These are phyloP conservation scores for Petrea volubilis DNA, from an alignment of 257 asterid species.

Conservation along the genomic window DNA sequence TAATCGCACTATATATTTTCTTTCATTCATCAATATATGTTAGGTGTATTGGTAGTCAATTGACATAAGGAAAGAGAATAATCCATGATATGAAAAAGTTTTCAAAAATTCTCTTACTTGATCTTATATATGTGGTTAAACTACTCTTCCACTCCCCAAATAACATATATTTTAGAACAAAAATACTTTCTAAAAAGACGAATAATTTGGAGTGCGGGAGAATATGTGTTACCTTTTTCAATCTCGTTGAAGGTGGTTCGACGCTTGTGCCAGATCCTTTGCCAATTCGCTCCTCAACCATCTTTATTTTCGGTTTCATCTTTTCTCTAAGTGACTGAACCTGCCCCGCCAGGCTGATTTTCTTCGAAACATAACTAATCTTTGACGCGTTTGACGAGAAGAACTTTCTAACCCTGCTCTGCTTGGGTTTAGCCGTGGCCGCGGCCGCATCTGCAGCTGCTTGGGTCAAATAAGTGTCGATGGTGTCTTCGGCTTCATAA, in stretches of 20 bases:
- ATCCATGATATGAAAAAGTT: too few species aligned
- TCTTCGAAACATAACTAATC: neutral
- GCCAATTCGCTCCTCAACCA: neutral
- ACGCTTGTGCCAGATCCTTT: neutral
- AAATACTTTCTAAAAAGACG: too few species aligned
- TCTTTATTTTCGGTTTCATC: conserved; percentile 2
- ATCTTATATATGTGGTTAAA: too few species aligned
- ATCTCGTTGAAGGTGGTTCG: too few species aligned
- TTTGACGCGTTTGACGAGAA: neutral
- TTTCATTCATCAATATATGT: too few species aligned
- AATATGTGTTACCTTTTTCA: neutral
- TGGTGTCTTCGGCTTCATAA: conserved; percentile 28
- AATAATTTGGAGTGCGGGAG: too few species aligned
- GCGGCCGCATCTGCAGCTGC: neutral
- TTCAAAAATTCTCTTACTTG: too few species aligned
- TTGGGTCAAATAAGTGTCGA: conserved; percentile 25
- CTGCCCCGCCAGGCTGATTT: conserved; percentile 5
- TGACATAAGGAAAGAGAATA: too few species aligned
- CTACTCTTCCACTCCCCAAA: too few species aligned
- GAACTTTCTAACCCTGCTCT: neutral
- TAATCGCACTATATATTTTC: too few species aligned
- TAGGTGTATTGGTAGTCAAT: too few species aligned
- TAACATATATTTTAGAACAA: too few species aligned
- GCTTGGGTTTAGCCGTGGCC: neutral
- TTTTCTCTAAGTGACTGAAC: conserved; percentile 15